Evolutionary conservation across 2,329 filamentous ascomycete species (phyloP).

Genomic region (Mycogone perniciosa): DNA sequence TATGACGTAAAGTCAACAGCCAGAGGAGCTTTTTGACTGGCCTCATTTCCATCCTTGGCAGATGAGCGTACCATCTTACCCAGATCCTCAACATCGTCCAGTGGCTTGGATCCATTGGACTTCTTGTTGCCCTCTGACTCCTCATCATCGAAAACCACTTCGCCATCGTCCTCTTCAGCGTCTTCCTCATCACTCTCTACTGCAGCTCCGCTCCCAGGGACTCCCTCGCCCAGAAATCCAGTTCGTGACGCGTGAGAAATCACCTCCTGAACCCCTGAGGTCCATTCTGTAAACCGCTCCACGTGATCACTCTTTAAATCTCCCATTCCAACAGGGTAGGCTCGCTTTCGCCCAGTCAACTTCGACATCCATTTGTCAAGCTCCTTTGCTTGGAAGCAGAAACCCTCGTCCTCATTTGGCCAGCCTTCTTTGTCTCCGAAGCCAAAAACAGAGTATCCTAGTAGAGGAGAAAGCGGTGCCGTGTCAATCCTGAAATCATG

Average conservation of each 20-base stretch:
- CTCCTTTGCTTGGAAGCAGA: constrained; percentile 86
- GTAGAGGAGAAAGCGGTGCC: constrained; percentile 64
- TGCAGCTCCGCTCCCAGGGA: constrained; percentile 74
- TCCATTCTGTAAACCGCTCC: constrained; percentile 69
- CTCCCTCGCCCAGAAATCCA: constrained; percentile 55
- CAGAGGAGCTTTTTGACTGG: constrained; percentile 42
- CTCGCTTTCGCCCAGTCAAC: constrained; percentile 76
- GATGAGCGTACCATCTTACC: constrained; percentile 55
- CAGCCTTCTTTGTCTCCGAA: constrained; percentile 88
- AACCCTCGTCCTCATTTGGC: constrained; percentile 85
- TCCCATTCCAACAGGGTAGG: constrained; percentile 81
- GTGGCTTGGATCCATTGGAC: constrained; percentile 29
- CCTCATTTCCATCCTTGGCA: constrained; percentile 26
- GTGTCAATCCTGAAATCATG: constrained; percentile 78
- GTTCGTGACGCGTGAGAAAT: constrained; percentile 57
- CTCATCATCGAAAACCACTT: constrained; percentile 40
- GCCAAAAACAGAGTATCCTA: constrained; percentile 91
- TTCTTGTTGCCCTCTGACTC: constrained; percentile 30
- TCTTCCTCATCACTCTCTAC: constrained; percentile 75
- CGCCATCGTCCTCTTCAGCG: constrained; percentile 53
- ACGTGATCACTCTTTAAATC: constrained; percentile 72
- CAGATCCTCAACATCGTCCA: constrained; percentile 83
- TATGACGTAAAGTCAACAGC: constrained; percentile 84
- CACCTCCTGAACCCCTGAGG: constrained; percentile 63
- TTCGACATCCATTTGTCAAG: constrained; percentile 98